Conservation (phyloP, 2,329 filamentous ascomycete species). For the Trichophyton simii region DNA sequence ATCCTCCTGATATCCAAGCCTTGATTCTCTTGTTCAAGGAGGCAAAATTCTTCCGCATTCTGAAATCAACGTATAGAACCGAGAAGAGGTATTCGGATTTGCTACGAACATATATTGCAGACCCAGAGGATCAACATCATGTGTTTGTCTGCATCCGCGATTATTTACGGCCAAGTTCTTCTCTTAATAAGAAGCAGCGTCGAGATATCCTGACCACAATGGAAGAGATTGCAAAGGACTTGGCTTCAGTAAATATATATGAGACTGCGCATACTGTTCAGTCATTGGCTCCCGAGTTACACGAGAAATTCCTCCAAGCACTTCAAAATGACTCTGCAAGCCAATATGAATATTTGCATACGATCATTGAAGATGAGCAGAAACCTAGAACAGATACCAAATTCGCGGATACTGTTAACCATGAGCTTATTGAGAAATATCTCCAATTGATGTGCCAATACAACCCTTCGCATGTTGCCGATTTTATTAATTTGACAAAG, state of each 20-base stretch:
- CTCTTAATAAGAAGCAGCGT: constrained; percentile 55
- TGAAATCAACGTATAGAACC: constrained; percentile 74
- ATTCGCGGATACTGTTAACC: constrained; percentile 29
- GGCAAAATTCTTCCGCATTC: constrained; percentile 76
- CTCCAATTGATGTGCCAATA: constrained; percentile 84
- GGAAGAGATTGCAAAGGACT: constrained; percentile 49
- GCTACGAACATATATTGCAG: constrained; percentile 71
- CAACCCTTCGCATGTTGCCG: constrained; percentile 67
- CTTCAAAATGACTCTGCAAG: constrained; percentile 48
- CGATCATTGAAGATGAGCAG: constrained; percentile 55
- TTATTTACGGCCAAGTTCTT: constrained; percentile 54
- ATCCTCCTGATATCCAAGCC: constrained; percentile 65
- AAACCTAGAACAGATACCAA: constrained; percentile 23
- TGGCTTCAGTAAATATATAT: constrained; percentile 55
- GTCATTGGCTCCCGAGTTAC: constrained; percentile 41
- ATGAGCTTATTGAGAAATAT: constrained; percentile 66
- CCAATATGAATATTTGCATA: constrained; percentile 65
- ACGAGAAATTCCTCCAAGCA: constrained; percentile 52
- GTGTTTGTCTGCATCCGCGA: constrained; percentile 71
- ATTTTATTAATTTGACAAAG: constrained; percentile 67
- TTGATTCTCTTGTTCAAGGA: constrained; percentile 66
- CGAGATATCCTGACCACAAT: constrained; percentile 59
- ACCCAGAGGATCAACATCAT: constrained; percentile 58
- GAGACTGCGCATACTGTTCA: constrained; percentile 55
- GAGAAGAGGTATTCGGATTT: constrained; percentile 71